These are phyloP conservation scores for Saprolegnia parasitica DNA, from an alignment of 352 stramenopile species.

Conservation along the genomic window DNA sequence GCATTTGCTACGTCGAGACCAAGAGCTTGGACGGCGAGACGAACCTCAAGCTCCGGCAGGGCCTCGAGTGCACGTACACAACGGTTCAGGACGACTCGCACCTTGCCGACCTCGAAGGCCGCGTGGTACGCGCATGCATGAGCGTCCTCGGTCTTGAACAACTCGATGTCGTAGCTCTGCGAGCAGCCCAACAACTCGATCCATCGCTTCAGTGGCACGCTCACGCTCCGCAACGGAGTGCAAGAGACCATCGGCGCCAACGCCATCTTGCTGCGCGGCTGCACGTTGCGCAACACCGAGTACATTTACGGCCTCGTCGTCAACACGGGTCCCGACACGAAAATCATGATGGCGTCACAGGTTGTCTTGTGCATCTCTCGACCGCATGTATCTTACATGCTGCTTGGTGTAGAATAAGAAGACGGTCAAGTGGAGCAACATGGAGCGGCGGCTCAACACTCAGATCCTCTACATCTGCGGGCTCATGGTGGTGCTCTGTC, in stretches of 20 bases:
- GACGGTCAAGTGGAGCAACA: constrained; percentile 85
- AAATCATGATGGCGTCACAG: constrained; percentile 87
- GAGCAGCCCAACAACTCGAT: constrained; percentile 88
- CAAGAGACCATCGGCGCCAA: constrained; percentile 78
- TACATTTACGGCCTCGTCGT: constrained; percentile 89
- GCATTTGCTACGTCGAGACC: constrained; percentile 90
- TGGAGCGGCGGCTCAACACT: constrained; percentile 71
- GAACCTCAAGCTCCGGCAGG: constrained; percentile 88
- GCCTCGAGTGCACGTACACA: constrained; percentile 72
- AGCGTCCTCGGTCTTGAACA: neutral
- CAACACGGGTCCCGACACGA: constrained; percentile 87
- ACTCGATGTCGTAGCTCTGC: constrained; percentile 34
- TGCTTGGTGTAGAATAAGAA: constrained; percentile 2
- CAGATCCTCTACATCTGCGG: constrained; percentile 83
- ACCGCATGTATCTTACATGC: neutral
- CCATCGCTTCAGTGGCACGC: constrained; percentile 86
- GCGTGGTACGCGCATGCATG: constrained; percentile 35
- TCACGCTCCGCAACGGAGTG: constrained; percentile 51
- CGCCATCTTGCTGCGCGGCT: constrained; percentile 81
- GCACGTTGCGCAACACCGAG: constrained; percentile 86
- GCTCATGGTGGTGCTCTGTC: constrained; percentile 72
- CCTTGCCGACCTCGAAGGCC: constrained; percentile 49
- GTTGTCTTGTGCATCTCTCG: constrained; percentile 28
- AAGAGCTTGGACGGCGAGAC: constrained; percentile 92
- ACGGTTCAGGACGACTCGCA: constrained; percentile 45